Evolutionary conservation across 2,329 filamentous ascomycete genomes (phyloP), one percentile per base, ranked within the genome.

Genomic region (Sporothrix brunneoviolacea): DNA sequence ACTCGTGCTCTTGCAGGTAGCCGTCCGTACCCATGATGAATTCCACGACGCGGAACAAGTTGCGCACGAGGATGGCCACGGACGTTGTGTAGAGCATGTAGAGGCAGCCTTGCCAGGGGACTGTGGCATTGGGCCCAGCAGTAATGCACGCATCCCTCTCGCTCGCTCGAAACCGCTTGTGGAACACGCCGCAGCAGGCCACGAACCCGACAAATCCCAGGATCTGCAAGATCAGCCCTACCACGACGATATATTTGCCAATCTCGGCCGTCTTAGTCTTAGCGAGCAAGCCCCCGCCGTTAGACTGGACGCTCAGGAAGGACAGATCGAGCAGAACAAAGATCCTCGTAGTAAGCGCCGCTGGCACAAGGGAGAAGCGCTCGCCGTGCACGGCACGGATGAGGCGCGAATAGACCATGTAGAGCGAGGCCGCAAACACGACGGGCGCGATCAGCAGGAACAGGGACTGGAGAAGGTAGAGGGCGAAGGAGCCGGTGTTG

Each of bases 141-240:
- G n/a, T n/a, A n/a, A n/a, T n/a, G n/a, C n/a, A n/a, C n/a, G n/a
- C n/a, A 39, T 37, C 32, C 10, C 43, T 18, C 7, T 44, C 27
- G 10, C 28, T 42, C 13, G 45, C 24, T 16, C 3, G 2, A 19
- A 61, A 58, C 1, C 55, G 53, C 7, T 50, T 51, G 51, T 79
- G 70, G 60, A 77, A 78, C 0, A 71, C 52, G 1, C 67, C 52
- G 0, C 73, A 68, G 0, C 70, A 66, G 2, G 69, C 39, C n/a
- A 77, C 62, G 56, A 81, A 83, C 21, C 78, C 62, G 8, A 65
- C 66, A 51, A 82, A 80, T 36, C 76, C 69, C 19, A 75, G 30
- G 13, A 82, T 68, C 56, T 83, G 79, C n/a, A 82, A 60, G 16
- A 75, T 61, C 4, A 83, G 63, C 4, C 79, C 79, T 4, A 58